Conservation (phyloP, 768 basidiomycete species). For the Agaricus sinodeliciosus region DNA sequence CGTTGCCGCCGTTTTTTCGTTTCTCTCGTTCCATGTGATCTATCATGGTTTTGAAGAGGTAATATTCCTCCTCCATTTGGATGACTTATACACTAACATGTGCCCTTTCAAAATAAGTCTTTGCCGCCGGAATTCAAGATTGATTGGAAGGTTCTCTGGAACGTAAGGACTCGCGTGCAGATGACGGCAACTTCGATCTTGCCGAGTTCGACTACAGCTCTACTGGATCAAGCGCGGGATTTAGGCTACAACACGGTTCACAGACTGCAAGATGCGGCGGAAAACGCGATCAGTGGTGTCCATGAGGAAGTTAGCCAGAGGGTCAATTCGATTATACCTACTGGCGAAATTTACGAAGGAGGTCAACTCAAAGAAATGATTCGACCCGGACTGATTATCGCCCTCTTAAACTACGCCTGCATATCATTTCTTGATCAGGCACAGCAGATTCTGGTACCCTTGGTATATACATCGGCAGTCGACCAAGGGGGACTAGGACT, state of each 20-base stretch:
- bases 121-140: constrained; percentile 9
- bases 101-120: background rate
- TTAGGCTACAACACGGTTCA: background rate
- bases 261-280: background rate
- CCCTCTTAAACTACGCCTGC: constrained; percentile 20
- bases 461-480: constrained; percentile 42
- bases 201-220: background rate
- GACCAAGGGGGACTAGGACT: constrained; percentile 51
- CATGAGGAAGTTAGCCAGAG: background rate
- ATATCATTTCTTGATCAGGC: constrained; percentile 25
- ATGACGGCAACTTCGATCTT: background rate
- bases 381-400: constrained; percentile 18
- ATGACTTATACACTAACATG: background rate
- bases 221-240: background rate
- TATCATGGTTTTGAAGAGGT: background rate
- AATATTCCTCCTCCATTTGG: background rate
- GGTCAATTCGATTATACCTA: background rate
- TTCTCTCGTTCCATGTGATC: constrained; percentile 15
- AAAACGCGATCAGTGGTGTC: background rate
- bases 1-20: constrained; percentile 18
- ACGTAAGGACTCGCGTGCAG: background rate
- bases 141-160: constrained; percentile 1
- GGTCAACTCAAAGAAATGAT: constrained; percentile 16
- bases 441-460: constrained; percentile 21
- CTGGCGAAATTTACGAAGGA: background rate